These are phyloP conservation scores for Moesziomyces parantarcticus DNA, from an alignment of 1,284 basidiomycete genomes.

Conservation along the genomic window DNA sequence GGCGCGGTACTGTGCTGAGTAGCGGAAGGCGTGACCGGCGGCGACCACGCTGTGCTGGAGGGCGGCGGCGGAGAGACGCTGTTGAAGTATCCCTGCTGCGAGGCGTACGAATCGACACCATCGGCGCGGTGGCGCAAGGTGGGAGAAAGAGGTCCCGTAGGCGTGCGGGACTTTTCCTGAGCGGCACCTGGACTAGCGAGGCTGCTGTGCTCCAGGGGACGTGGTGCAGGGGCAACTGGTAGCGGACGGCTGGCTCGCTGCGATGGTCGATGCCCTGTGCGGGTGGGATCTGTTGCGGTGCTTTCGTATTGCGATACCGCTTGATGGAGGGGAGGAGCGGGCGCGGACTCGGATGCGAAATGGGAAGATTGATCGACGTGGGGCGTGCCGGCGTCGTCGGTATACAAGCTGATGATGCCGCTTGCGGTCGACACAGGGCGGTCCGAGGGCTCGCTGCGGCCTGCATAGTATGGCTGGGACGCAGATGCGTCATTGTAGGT, in stretches of 20 bases:
- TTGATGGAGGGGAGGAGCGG: constrained; percentile 2
- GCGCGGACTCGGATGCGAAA: constrained; percentile 8
- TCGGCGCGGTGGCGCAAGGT: constrained; percentile 6
- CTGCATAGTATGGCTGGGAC: neutral
- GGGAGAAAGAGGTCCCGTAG: constrained; percentile 10
- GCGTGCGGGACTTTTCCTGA: neutral
- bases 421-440: constrained; percentile 48
- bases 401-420: constrained; percentile 55
- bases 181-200: constrained; percentile 10
- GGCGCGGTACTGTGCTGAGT: constrained; percentile 16
- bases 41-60: constrained; percentile 18
- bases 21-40: constrained; percentile 26
- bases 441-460: constrained; percentile 3
- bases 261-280: constrained; percentile 13
- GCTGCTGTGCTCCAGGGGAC: constrained; percentile 6
- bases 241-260: constrained; percentile 34
- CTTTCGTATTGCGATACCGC: neutral
- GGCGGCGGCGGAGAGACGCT: constrained; percentile 23
- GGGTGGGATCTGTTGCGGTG: constrained; percentile 1
- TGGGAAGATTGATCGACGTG: constrained; percentile 11
- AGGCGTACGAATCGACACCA: constrained; percentile 2
- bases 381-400: constrained; percentile 25
- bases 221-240: constrained; percentile 22
- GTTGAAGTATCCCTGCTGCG: constrained; percentile 31
- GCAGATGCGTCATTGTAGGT: neutral